Base-by-base conservation (phyloP, 768 basidiomycete genomes). In the Cystoderma amianthinum region DNA sequence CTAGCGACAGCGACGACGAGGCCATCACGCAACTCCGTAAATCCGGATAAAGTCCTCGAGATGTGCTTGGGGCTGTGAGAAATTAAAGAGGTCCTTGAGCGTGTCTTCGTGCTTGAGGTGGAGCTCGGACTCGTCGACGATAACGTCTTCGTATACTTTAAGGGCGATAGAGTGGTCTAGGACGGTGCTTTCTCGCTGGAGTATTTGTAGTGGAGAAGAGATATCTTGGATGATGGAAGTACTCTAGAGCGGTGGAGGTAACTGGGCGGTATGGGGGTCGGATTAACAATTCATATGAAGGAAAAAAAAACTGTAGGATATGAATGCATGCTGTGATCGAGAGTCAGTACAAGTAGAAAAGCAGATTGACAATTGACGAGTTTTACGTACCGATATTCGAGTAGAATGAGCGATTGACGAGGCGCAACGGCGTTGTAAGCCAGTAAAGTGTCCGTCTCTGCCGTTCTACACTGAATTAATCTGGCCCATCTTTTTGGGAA, bases 111-210 rank as follows among this genome's bases (percentile, higher is more conserved):
- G 69, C 51, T 82, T 82, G 36, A 87, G 74, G 49, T 91, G 85
- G 17, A 90, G 69, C 54, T 79, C 77, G 2, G 74, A 71, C 36
- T 87, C 83, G 59, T 89, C 86, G 30, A 70, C 64, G 68, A 82
- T 80, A 33, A 89, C 71, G 59, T 91, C 89, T 54, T 90, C 82
- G 17, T 75, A 77, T 39, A 85, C 82, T 60, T 85, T 85, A 52
- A 91, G 73, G 2, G 79, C 76, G 36, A 92, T 83, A 68, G 85
- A 90, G 44, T 71, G 70, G 64, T 92, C 89, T 16, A 92, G 73
- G 13, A 83, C 71, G 42, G 63, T 59, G 0, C 86, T 86, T 55
- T 91, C 88, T 46, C 87, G 78, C 52, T 89, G 86, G 24, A 72
- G 50, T 21, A 72, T 67, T 16, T 66, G 62, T 3, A 76, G 51